A percentile compares a stretch with the other conserved stretches of the same genome.
Conservation (phyloP, 495 filamentous ascomycete genomes). For the Talaromyces thailandensis region DNA sequence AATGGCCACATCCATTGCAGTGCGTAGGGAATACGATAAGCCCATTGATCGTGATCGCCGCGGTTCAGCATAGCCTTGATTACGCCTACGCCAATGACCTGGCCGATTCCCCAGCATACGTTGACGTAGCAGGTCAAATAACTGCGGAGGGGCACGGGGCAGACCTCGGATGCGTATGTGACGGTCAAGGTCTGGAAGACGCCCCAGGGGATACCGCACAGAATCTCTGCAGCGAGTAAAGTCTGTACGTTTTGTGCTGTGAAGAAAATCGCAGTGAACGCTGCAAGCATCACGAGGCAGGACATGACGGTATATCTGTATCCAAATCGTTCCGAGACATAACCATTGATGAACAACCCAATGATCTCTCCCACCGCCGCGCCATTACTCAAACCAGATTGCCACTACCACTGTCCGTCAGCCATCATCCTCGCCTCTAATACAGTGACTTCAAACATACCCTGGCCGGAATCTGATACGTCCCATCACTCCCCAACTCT, state of each 20-base stretch:
- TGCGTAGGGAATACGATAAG: constrained; percentile 61
- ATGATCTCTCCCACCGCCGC: constrained; percentile 61
- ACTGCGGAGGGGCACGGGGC: constrained; percentile 60
- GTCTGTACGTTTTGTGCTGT: constrained; percentile 60
- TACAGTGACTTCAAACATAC: constrained; percentile 15
- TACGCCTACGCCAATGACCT: constrained; percentile 66
- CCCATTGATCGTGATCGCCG: constrained; percentile 49
- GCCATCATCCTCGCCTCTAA: not conserved
- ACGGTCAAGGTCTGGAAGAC: constrained; percentile 74
- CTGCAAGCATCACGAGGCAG: constrained; percentile 55
- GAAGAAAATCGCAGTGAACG: constrained; percentile 69
- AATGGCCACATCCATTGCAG: constrained; percentile 84
- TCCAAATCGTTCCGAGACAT: constrained; percentile 64
- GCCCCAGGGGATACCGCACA: constrained; percentile 74
- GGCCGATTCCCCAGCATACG: constrained; percentile 73
- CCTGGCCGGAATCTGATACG: constrained; percentile 56
- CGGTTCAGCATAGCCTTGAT: constrained; percentile 55
- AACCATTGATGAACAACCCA: constrained; percentile 68
- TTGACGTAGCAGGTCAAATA: constrained; percentile 78
- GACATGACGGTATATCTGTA: constrained; percentile 65
- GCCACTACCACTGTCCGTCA: constrained; percentile 41
- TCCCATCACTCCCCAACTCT: constrained; percentile 40
- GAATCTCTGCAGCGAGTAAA: constrained; percentile 63
- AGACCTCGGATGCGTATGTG: constrained; percentile 75
- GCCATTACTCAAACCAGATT: constrained; percentile 67